These are phyloP conservation scores for sorghum (Sorghum bicolor) DNA, from an alignment of 176 grass and related monocot species.

Conservation along the genomic window DNA sequence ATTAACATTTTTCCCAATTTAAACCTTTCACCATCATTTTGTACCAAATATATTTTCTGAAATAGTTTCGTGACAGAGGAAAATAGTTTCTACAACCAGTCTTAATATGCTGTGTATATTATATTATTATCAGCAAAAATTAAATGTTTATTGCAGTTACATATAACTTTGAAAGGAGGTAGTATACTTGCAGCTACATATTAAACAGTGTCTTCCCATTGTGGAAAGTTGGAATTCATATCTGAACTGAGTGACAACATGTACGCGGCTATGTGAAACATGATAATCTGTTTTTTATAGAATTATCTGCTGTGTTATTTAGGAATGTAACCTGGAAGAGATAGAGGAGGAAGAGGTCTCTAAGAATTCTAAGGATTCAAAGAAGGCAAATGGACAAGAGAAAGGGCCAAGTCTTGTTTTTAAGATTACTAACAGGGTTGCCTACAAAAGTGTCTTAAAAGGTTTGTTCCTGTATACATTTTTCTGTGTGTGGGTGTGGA, in stretches of 20 bases:
- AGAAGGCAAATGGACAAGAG: constrained; percentile 79
- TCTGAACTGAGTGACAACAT: constrained; percentile 7
- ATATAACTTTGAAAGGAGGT: background rate
- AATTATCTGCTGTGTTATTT: constrained; percentile 13
- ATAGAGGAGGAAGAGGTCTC: constrained; percentile 85
- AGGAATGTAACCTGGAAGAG: constrained; percentile 98
- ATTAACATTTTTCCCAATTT: background rate
- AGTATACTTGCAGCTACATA: background rate
- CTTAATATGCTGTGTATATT: background rate
- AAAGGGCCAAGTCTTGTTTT: constrained; percentile 86
- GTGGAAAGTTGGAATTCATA: background rate
- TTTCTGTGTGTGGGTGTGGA: background rate
- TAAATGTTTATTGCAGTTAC: constrained; percentile 2
- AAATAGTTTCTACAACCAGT: background rate
- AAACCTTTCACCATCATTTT: background rate
- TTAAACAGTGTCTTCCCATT: background rate
- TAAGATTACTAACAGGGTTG: constrained; percentile 96
- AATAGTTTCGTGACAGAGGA: background rate
- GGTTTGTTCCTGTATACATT: constrained; percentile 29
- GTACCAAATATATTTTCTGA: background rate
- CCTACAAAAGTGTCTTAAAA: constrained; percentile 98
- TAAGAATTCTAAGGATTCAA: constrained; percentile 87
- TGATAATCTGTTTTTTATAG: constrained; percentile 23
- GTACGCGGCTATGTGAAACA: background rate
- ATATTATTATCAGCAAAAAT: background rate